Percentiles rank a stretch among this genome's conserved stretches.
These are phyloP conservation scores for Podospora comata DNA, from an alignment of 495 filamentous ascomycete genomes.

Conservation along the genomic window DNA sequence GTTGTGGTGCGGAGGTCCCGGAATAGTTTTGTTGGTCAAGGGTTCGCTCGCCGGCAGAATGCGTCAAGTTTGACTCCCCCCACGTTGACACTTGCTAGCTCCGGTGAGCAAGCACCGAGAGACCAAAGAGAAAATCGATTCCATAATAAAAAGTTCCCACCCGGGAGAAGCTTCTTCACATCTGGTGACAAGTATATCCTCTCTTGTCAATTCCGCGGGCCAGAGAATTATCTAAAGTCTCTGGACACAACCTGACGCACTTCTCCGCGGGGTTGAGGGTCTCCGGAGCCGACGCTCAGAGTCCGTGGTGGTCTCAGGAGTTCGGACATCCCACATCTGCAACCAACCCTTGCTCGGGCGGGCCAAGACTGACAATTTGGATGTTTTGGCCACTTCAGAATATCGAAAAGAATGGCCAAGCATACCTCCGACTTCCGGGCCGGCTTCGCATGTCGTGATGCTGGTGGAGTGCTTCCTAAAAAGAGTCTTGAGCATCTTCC, in stretches of 20 bases:
- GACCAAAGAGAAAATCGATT: slow-evolving; percentile 2
- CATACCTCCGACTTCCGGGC: slow-evolving; percentile 23
- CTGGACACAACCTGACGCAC: not conserved
- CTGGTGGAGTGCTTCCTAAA: slow-evolving; percentile 7
- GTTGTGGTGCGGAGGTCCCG: slow-evolving; percentile 15
- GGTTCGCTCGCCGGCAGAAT: slow-evolving; percentile 21
- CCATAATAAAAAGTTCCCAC: not conserved
- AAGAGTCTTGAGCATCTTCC: slow-evolving; percentile 9
- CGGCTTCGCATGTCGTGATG: slow-evolving; percentile 22
- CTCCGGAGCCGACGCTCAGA: slow-evolving; percentile 5
- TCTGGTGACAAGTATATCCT: not conserved
- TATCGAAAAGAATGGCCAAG: slow-evolving; percentile 5
- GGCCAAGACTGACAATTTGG: slow-evolving; percentile 27
- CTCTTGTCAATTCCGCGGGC: not conserved
- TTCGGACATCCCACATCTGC: not conserved
- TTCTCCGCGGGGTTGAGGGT: slow-evolving; percentile 14
- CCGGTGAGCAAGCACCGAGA: slow-evolving; percentile 1
- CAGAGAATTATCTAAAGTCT: not conserved
- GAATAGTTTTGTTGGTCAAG: slow-evolving; percentile 8
- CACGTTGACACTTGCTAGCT: slow-evolving; percentile 9
- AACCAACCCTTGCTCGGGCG: not conserved
- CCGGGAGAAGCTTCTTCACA: not conserved
- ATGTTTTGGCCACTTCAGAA: slow-evolving; percentile 4
- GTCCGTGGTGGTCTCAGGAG: slow-evolving; percentile 1
- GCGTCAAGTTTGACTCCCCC: slow-evolving; percentile 6